These are phyloP conservation scores for Citrullus mucosospermus DNA, from an alignment of 306 rosid genomes.

Conservation along the genomic window DNA sequence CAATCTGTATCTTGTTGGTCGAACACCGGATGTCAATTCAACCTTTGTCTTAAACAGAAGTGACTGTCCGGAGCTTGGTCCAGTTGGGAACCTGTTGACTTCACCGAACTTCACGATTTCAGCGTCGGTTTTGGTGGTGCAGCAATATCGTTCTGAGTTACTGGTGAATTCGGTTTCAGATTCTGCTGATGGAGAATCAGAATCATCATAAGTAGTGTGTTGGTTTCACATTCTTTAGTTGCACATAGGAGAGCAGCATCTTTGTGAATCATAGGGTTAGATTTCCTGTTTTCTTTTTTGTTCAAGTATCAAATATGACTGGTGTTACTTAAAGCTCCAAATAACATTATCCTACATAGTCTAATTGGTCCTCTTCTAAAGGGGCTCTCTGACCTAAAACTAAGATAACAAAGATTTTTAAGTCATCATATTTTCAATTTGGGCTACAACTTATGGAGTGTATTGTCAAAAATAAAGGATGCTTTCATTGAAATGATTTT, in stretches of 20 bases:
- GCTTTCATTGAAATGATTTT: no score
- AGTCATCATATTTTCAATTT: not conserved
- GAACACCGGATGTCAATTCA: conserved; percentile 19
- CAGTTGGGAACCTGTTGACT: conserved; percentile 41
- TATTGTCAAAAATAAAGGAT: no score
- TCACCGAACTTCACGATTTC: conserved; percentile 33
- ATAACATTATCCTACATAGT: no score
- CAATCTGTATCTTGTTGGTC: conserved; percentile 48
- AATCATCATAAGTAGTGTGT: not conserved
- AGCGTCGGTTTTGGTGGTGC: conserved; percentile 52
- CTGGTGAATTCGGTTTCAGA: not conserved
- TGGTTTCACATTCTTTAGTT: not conserved
- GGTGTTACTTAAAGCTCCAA: not conserved
- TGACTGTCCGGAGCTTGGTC: conserved; percentile 36
- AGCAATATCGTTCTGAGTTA: conserved; percentile 8
- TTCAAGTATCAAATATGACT: not conserved
- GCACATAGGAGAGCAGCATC: not conserved
- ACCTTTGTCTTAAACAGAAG: conserved; percentile 8
- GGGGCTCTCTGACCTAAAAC: not conserved
- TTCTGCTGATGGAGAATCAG: not conserved
- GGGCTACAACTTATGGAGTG: not conserved
- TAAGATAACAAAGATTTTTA: not conserved
- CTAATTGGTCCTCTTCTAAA: not conserved
- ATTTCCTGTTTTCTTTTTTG: not conserved
- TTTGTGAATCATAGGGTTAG: not conserved